Percentiles rank a stretch among this genome's conserved stretches.
Conservation (phyloP, 2,329 filamentous ascomycete genomes). For the Ophiostoma piceae region DNA sequence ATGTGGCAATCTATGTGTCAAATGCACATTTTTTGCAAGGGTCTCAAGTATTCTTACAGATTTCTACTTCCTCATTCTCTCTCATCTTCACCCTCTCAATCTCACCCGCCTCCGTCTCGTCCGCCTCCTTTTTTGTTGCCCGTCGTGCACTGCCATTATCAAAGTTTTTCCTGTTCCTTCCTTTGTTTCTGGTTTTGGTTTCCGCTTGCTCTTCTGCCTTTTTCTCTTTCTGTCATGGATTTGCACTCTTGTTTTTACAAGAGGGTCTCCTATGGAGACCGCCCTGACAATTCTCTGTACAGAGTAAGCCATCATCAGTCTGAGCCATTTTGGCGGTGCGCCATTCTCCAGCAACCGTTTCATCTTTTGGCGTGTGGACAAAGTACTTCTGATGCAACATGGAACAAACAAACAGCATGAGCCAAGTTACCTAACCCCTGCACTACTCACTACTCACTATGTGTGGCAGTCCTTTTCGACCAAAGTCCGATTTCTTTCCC, state of each 20-base stretch:
- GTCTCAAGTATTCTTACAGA: not conserved
- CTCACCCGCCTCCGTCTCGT: not conserved
- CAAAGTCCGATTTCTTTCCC: not conserved
- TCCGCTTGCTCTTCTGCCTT: not conserved
- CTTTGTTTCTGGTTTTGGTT: not conserved
- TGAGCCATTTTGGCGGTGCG: not conserved
- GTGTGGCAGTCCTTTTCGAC: not conserved
- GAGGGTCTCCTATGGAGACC: not conserved
- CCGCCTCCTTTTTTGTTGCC: not conserved
- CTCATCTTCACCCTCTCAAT: not conserved
- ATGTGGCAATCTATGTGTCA: conserved; percentile 1
- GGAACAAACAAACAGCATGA: not conserved
- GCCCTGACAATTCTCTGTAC: not conserved
- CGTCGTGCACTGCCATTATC: too few species aligned
- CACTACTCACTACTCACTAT: too few species aligned
- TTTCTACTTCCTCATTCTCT: not conserved
- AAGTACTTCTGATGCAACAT: not conserved
- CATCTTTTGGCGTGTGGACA: not conserved
- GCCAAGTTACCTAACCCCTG: not conserved
- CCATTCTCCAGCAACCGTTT: not conserved
- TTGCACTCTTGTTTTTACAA: conserved; percentile 2
- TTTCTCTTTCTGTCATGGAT: conserved; percentile 8
- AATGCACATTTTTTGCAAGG: not conserved
- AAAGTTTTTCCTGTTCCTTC: not conserved
- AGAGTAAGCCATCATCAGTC: not conserved